A percentile compares a stretch with the other conserved stretches of the same genome.
Conservation (phyloP, 257 asterid species). For the Przewalskia tangutica region DNA sequence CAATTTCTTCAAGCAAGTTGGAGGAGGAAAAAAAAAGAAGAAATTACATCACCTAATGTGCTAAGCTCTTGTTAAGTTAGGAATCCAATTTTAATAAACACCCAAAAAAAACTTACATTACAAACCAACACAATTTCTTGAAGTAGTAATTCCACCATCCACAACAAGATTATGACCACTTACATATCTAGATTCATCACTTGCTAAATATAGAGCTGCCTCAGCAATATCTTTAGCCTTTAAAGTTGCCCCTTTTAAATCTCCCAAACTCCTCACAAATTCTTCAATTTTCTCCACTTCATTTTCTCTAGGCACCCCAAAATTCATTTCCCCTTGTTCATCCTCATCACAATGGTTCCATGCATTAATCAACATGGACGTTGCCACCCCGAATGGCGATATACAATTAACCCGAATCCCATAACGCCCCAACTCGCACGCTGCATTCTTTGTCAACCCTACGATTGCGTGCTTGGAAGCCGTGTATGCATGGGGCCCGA, state of each 20-base stretch:
- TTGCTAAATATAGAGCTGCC: slow-evolving; percentile 49
- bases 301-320: slow-evolving; percentile 9
- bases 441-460: slow-evolving; percentile 63
- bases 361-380: slow-evolving; percentile 65
- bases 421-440: slow-evolving; percentile 62
- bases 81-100: neutral
- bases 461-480: slow-evolving; percentile 80
- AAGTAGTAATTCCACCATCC: slow-evolving; percentile 53
- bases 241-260: slow-evolving; percentile 32
- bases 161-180: slow-evolving; percentile 66
- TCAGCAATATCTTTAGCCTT: slow-evolving; percentile 40
- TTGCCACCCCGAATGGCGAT: slow-evolving; percentile 91
- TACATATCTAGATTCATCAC: slow-evolving; percentile 51
- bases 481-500: slow-evolving; percentile 82
- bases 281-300: slow-evolving; percentile 66
- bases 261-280: slow-evolving; percentile 46
- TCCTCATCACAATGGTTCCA: slow-evolving; percentile 29
- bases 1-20: neutral
- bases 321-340: slow-evolving; percentile 2
- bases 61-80: neutral
- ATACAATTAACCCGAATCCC: slow-evolving; percentile 79
- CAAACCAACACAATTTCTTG: slow-evolving; percentile 43
- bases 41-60: neutral
- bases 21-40: neutral
- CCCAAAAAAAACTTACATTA: neutral